These are phyloP conservation scores for Limnanthes douglasii DNA, from an alignment of 345 rosid species.

Conservation along the genomic window DNA sequence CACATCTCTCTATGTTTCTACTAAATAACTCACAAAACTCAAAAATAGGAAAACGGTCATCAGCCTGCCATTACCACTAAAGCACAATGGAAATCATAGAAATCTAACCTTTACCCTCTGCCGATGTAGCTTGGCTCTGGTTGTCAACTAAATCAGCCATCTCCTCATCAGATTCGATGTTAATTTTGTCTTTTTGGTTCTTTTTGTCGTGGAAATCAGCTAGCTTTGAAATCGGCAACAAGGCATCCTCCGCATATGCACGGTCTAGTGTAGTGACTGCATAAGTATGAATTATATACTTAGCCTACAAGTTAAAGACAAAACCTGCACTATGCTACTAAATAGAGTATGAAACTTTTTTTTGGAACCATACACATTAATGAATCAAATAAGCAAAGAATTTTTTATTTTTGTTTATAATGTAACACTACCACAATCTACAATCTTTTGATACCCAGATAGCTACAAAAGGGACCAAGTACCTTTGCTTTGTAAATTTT, in stretches of 20 bases:
- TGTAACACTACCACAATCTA: too few species aligned
- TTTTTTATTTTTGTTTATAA: too few species aligned
- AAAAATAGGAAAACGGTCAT: background rate
- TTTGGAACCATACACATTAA: too few species aligned
- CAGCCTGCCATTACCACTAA: background rate
- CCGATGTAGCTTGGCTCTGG: slow-evolving; percentile 17
- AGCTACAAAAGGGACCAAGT: slow-evolving; percentile 9
- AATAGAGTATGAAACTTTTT: too few species aligned
- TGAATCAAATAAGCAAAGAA: too few species aligned
- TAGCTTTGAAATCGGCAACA: slow-evolving; percentile 48
- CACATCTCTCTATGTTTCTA: slow-evolving; percentile 1
- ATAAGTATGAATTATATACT: slow-evolving; percentile 15
- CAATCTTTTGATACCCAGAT: too few species aligned
- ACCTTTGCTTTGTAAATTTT: slow-evolving; percentile 40
- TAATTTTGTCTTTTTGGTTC: slow-evolving; percentile 14
- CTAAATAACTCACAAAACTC: background rate
- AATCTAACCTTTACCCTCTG: slow-evolving; percentile 29
- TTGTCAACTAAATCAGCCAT: slow-evolving; percentile 28
- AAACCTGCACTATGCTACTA: too few species aligned
- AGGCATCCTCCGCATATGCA: slow-evolving; percentile 78
- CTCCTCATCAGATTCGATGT: slow-evolving; percentile 18
- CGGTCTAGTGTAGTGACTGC: slow-evolving; percentile 84
- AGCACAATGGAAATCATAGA: background rate
- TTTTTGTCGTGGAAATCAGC: slow-evolving; percentile 28
- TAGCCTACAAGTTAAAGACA: too few species aligned